A percentile compares a stretch with the other conserved stretches of the same genome.
Conservation (phyloP, 176 grass and related monocot genomes). For the Oryza meyeriana region DNA sequence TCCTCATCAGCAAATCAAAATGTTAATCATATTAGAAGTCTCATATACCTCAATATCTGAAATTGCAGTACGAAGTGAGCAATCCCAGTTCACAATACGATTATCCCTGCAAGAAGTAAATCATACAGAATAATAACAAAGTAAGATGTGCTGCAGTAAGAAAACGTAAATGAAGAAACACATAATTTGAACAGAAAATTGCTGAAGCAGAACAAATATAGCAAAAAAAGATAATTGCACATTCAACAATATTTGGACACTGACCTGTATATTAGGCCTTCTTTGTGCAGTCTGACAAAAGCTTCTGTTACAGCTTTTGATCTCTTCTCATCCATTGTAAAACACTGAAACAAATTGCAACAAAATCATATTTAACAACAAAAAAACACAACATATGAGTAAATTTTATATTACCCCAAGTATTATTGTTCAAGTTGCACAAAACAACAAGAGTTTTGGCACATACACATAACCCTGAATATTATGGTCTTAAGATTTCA, state of each 20-base stretch:
- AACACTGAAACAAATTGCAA: slow-evolving; percentile 42
- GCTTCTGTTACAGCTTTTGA: slow-evolving; percentile 77
- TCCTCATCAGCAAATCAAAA: not conserved
- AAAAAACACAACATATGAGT: not conserved
- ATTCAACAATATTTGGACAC: not conserved
- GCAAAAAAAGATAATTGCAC: not conserved
- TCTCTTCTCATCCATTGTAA: slow-evolving; percentile 65
- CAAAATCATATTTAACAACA: not conserved
- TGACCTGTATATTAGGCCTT: slow-evolving; percentile 80
- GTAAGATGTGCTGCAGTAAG: not conserved
- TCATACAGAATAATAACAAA: not conserved
- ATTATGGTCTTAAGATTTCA: too few species aligned
- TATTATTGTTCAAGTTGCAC: too few species aligned
- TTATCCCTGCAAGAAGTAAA: slow-evolving; percentile 25
- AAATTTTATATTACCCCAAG: too few species aligned
- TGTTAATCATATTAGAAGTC: not conserved
- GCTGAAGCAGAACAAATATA: not conserved
- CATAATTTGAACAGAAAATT: not conserved
- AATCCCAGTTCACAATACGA: slow-evolving; percentile 86
- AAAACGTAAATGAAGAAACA: not conserved
- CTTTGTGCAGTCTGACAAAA: slow-evolving; percentile 67
- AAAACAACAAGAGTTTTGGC: too few species aligned
- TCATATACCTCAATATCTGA: slow-evolving; percentile 52
- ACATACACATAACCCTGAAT: too few species aligned
- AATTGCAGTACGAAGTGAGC: slow-evolving; percentile 78